Evolutionary conservation across 805 yeast species (phyloP).

Genomic region (Sporopachydermia lactativora): DNA sequence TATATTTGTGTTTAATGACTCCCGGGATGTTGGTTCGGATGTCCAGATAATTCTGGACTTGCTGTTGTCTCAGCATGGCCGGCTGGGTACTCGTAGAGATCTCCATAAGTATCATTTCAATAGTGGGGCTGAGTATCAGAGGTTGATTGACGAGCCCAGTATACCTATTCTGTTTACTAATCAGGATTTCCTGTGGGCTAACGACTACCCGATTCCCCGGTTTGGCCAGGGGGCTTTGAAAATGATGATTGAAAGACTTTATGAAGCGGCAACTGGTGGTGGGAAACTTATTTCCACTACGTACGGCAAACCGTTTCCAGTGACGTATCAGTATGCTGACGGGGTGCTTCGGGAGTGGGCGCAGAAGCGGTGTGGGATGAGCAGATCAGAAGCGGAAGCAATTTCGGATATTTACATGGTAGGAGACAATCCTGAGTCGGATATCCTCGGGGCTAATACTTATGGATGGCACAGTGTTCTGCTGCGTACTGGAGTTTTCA

Average conservation of each 20-base stretch:
- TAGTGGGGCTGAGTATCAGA: not conserved
- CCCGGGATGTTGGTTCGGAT: constrained; percentile 81
- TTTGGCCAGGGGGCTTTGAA: constrained; percentile 89
- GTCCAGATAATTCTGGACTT: constrained; percentile 64
- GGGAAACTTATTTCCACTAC: constrained; percentile 35
- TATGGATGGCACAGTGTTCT: constrained; percentile 85
- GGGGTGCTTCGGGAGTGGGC: constrained; percentile 40
- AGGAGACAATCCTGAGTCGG: constrained; percentile 93
- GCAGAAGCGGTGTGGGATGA: not conserved
- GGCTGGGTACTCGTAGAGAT: constrained; percentile 43
- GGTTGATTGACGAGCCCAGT: constrained; percentile 28
- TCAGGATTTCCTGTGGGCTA: constrained; percentile 80
- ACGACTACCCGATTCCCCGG: constrained; percentile 60
- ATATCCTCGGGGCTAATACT: constrained; percentile 76
- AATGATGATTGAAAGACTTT: constrained; percentile 44
- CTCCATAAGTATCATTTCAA: constrained; percentile 6
- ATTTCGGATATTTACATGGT: constrained; percentile 73
- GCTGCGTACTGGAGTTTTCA: constrained; percentile 80
- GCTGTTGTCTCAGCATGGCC: constrained; percentile 48
- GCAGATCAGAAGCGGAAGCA: not conserved
- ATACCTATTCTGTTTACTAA: constrained; percentile 71
- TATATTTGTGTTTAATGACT: constrained; percentile 73
- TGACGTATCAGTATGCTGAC: constrained; percentile 77
- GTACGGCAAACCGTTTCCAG: constrained; percentile 69
- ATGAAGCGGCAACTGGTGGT: constrained; percentile 38